Base-by-base conservation (phyloP, 1,284 basidiomycete genomes). In the Boletus smithii region DNA sequence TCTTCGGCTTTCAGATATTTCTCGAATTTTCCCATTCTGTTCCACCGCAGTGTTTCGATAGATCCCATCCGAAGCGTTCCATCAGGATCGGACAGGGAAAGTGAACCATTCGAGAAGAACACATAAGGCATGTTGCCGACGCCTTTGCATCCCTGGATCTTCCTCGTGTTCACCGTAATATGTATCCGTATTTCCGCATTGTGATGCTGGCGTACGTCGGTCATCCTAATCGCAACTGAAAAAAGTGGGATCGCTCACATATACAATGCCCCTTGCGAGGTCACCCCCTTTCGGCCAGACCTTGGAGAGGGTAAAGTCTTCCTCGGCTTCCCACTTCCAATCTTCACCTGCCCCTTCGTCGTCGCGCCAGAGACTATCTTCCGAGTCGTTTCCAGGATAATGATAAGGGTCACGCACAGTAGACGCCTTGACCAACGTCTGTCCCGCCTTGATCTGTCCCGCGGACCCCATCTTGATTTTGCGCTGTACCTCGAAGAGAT, bases 261-360 rank as follows among this genome's bases (percentile, higher is more conserved):
- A 86, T 46, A 82, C 64, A 33, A 87, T 75, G 1, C 72, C 84
- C 38, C 70, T 68, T 8, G 66, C 55, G 3, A 73, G 57, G 44
- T 77, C 73, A 2, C 72, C 68, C 0, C 77, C 76, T 5, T 68
- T 68, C 0, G 75, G 71, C 81, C 81, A 86, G 3, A 76, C 75
- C 55, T 79, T 75, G 5, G 60, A 70, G 13, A 86, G 58, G 0
- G 74, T 76, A 43, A 76, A 74, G 50, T 84, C 82, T 56, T 83
- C 81, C 58, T 86, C 84, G 2, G 77, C 74, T 48, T 79, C 74
- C 83, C 83, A 85, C 35, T 69, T 72, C 75, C 79, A 81, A 11
- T 60, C 66, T 5, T 65, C 53, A 1, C 54, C 55, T 29, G 37
- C 44, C 8, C 47, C 54, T 0, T 60, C 53, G 11, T 55, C 58